phyloP scores from a whole-genome alignment of 176 grass and related monocot genomes.

The barley (Hordeum vulgare) region MorexV3_pseudomolecules_assembly NC_058520.1:532773362-532773861 shows the following conservation, averaged over 20 bases:
- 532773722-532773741: conserved; percentile 2
- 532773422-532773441: neutral
- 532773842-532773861: conserved; percentile 36
- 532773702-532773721: neutral
- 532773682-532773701: neutral
- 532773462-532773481: neutral
- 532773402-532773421: neutral
- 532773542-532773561: conserved; percentile 20
- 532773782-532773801: conserved; percentile 33
- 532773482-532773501: neutral
- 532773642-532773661: neutral
- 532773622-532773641: conserved; percentile 17
- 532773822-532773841: conserved; percentile 13
- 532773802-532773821: neutral
- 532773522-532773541: neutral
- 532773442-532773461: neutral
- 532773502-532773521: neutral
- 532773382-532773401: neutral
- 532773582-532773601: conserved; percentile 77
- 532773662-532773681: neutral
- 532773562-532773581: conserved; percentile 74
- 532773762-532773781: conserved; percentile 28
- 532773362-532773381: neutral
- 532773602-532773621: conserved; percentile 26
- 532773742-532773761: neutral